Base-by-base conservation (phyloP, 345 rosid species). In the Tarenaya hassleriana region DNA sequence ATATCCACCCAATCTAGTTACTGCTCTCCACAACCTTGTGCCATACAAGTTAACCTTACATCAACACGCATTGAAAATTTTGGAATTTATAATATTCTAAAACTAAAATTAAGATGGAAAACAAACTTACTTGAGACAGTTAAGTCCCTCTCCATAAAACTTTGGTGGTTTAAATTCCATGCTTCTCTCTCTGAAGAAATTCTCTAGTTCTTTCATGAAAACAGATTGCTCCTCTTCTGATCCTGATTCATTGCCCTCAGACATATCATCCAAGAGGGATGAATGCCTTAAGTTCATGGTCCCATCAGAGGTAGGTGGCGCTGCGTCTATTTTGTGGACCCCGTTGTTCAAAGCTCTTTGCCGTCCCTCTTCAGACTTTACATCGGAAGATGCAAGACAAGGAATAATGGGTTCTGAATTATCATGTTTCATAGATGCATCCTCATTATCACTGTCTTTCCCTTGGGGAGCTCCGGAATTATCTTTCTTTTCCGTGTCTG, bases 101-200 rank as follows among this genome's bases (percentile, higher is more conserved):
- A 41, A 40, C 56, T 5, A 44, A 58, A 34, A 47, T 34, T 34
- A 55, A 34, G 12, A 53, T 41, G 42, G 47, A 56, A 43, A 47
- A 27, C 40, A 38, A 33, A 66, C 87, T 71, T 65, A 88, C 97
- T 88, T 88, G 10, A 88, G 82, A 65, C 92, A 85, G 60, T 85
- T 88, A 20, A 88, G 68, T 21, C 77, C 85, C 56, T 82, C 89
- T 58, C 97, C 97, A 37, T 88, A 88, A 72, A 88, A 88, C 65
- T 86, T 83, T 41, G 94, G 97, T 35, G 94, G 79, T 64, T 86
- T 86, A 64, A 86, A 89, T 24, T 89, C 97, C 77, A 83, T 58
- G 50, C 64, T 55, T 45, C 66, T 64, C 48, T 81, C 85, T 72
- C 65, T 77, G 47, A 76, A 60, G 64, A 89, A 83, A 17, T 49